phyloP scores from a whole-genome alignment of 139 green algal genomes.

The Tetratostichococcus sp. region DNA sequence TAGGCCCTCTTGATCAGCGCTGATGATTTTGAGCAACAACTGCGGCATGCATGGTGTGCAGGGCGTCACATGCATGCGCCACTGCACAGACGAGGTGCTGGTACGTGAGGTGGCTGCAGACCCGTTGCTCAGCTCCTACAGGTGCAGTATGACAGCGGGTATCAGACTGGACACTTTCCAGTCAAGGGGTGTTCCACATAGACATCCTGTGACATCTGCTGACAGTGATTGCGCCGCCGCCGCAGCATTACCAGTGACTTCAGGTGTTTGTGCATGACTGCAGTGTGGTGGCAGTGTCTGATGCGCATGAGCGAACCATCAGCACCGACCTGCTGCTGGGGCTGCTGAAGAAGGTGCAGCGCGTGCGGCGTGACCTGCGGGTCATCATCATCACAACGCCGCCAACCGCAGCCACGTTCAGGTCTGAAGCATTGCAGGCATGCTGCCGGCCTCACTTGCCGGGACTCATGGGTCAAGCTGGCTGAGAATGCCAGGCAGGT shows the following conservation, averaged over 20 bases:
- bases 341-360: slow-evolving; percentile 80
- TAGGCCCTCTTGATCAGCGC: no score
- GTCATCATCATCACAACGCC: slow-evolving; percentile 53
- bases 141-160: no score
- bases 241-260: no score
- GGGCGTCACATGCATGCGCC: slow-evolving; percentile 68
- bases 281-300: slow-evolving; percentile 85
- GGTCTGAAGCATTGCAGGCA: not conserved
- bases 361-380: slow-evolving; percentile 68
- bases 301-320: slow-evolving; percentile 82
- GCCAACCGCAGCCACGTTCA: not conserved
- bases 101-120: slow-evolving; percentile 80
- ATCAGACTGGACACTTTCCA: no score
- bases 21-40: no score
- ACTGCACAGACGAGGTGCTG: slow-evolving; percentile 82
- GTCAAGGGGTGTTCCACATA: no score
- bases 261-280: no score
- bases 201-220: no score
- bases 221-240: no score
- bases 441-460: no score
- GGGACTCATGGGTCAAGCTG: no score
- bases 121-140: slow-evolving; percentile 56
- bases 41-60: slow-evolving; percentile 21
- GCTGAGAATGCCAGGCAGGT: no score
- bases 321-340: slow-evolving; percentile 82